Percentiles rank a stretch among this genome's conserved stretches.
Evolutionary conservation across 108 stramenopile genomes (phyloP).

Genomic region (Skeletonema costatum): DNA sequence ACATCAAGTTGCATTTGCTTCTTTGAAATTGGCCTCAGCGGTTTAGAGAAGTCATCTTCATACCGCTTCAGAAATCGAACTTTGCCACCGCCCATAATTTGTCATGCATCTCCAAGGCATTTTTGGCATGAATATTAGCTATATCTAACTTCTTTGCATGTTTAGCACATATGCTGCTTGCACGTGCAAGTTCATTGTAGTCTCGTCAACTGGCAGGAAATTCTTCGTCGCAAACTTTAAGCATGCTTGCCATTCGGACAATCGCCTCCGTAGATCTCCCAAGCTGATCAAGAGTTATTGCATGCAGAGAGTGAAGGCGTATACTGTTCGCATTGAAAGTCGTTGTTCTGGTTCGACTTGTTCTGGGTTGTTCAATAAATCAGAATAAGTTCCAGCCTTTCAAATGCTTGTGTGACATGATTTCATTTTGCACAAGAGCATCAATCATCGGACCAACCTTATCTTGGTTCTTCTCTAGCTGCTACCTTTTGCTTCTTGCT

Average conservation of each 20-base stretch:
- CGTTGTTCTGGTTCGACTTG: constrained; percentile 31
- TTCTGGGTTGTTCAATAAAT: constrained; percentile 50
- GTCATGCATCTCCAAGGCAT: constrained; percentile 64
- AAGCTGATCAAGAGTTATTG: constrained; percentile 68
- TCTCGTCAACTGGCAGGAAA: constrained; percentile 76
- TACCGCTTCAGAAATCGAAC: constrained; percentile 60
- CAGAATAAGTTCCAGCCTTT: constrained; percentile 63
- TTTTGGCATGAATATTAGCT: constrained; percentile 56
- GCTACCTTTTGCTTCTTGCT: neutral
- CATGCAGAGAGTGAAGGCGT: constrained; percentile 68
- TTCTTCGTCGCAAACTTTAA: constrained; percentile 53
- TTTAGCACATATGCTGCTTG: constrained; percentile 65
- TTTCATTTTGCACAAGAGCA: constrained; percentile 71
- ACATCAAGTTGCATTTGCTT: neutral
- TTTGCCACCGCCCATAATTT: constrained; percentile 74
- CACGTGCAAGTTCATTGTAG: constrained; percentile 55
- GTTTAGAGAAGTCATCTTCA: constrained; percentile 55
- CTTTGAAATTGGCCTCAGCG: constrained; percentile 39
- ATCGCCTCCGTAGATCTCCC: constrained; percentile 54
- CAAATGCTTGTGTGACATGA: constrained; percentile 74
- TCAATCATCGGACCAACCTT: constrained; percentile 62
- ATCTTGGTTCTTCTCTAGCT: constrained; percentile 30
- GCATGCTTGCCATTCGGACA: constrained; percentile 64
- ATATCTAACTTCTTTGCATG: constrained; percentile 23
- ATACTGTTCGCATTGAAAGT: constrained; percentile 75